Base-by-base conservation (phyloP, 2,329 filamentous ascomycete species). In the Xylariaceae sp. region DNA sequence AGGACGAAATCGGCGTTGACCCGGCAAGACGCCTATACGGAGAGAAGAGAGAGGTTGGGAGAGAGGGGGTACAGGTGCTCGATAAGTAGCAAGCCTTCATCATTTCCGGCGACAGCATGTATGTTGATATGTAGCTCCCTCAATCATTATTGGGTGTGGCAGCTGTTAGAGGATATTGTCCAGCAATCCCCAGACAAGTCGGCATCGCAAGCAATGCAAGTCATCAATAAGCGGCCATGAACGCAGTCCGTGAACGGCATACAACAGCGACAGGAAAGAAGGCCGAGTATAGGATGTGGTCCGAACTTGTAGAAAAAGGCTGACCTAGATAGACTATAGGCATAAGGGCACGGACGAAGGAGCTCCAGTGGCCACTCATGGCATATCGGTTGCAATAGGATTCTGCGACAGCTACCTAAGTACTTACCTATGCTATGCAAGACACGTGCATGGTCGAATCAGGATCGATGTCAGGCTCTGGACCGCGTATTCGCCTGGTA, bases 141-240 rank as follows among this genome's bases (percentile, higher is more conserved):
- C 36, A 26, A 23, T 34, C 36, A 26, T 38, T 48, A 43, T 43
- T 41, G 47, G 47, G 46, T 44, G 46, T n/a, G n/a, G n/a, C n/a
- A n/a, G 38, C 41, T 44, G 42, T 31, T 43, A 32, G 44, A 47
- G 40, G 40, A 31, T 19, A 27, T 46, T 30, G 43, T 43, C 40
- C 49, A 48, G 48, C 46, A 53, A 41, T 51, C 47, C 50, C 48
- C 50, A 49, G 44, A 46, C n/a, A n/a, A 54, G 52, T 50, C 46
- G 41, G 54, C 57, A 59, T 59, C 50, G 56, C 56, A 53, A 54
- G 56, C 55, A 59, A 60, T 57, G 56, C 55, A 45, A 48, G 48
- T 46, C 45, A 46, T 53, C 39, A 41, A 7, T 28, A 40, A 55
- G n/a, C n/a, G n/a, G n/a, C n/a, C n/a, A n/a, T n/a, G n/a, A n/a